Evolutionary conservation across 306 rosid species (phyloP).

Genomic region (Clitoria ternatea): DNA sequence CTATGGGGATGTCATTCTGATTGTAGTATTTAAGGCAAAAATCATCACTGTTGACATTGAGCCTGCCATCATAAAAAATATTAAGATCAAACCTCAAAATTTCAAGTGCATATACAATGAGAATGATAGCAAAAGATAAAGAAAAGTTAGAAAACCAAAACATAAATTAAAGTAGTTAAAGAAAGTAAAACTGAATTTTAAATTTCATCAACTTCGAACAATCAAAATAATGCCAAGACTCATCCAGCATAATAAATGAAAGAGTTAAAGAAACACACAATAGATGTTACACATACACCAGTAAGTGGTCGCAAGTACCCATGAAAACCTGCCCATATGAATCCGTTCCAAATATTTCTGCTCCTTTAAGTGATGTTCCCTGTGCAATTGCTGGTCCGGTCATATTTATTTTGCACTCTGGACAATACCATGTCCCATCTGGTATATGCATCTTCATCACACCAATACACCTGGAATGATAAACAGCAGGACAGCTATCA

Average conservation of each 20-base stretch:
- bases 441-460: constrained; percentile 82
- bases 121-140: neutral
- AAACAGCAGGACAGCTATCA: constrained; percentile 95
- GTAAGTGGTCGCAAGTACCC: constrained; percentile 81
- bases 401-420: constrained; percentile 74
- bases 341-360: constrained; percentile 74
- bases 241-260: constrained; percentile 7
- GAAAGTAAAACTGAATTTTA: neutral
- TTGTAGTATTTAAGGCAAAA: constrained; percentile 65
- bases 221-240: neutral
- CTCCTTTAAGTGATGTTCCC: constrained; percentile 76
- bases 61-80: constrained; percentile 51
- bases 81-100: constrained; percentile 14
- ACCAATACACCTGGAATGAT: constrained; percentile 93
- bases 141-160: neutral
- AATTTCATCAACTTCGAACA: constrained; percentile 1
- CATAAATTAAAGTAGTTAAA: neutral
- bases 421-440: constrained; percentile 88
- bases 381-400: constrained; percentile 49
- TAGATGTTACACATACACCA: constrained; percentile 78
- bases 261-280: constrained; percentile 4
- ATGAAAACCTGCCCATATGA: constrained; percentile 62
- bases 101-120: neutral
- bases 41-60: constrained; percentile 38
- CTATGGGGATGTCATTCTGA: constrained; percentile 59